Percentiles rank a stretch among this genome's conserved stretches.
phyloP scores from a whole-genome alignment of 495 filamentous ascomycete species.

The Diplogelasinospora grovesii region DNA sequence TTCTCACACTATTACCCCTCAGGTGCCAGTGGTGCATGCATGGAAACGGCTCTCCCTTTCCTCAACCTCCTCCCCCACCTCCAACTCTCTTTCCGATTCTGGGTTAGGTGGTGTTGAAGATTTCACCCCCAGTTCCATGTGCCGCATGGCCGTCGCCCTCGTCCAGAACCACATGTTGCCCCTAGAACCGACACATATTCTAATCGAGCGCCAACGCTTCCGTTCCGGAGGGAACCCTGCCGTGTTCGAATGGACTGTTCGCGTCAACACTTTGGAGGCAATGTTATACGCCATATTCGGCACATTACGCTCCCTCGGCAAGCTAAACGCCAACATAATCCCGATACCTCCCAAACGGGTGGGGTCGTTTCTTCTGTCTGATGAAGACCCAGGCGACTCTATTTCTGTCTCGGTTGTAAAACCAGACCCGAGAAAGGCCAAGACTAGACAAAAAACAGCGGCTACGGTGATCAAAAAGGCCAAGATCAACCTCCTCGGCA shows the following conservation, averaged over 20 bases:
- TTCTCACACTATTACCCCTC: not conserved
- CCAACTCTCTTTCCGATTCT: too few relatives aligned
- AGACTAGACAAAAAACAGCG: too few relatives aligned
- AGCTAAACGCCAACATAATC: conserved; percentile 30
- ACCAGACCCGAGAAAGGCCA: too few relatives aligned
- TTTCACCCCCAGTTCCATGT: conserved; percentile 54
- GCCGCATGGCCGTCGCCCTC: conserved; percentile 56
- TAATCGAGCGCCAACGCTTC: conserved; percentile 89
- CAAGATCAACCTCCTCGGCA: not conserved
- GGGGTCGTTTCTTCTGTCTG: conserved; percentile 28
- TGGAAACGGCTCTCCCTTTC: conserved; percentile 37
- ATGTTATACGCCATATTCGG: conserved; percentile 78
- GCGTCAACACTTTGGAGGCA: conserved; percentile 83
- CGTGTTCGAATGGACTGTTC: conserved; percentile 82
- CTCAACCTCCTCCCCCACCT: conserved; percentile 12
- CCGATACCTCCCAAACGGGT: conserved; percentile 36
- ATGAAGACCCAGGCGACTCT: not conserved
- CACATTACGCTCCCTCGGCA: conserved; percentile 42
- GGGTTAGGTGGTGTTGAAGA: too few relatives aligned
- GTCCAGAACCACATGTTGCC: conserved; percentile 46
- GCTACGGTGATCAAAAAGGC: not conserved
- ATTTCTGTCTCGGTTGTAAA: not conserved
- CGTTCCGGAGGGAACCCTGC: conserved; percentile 56
- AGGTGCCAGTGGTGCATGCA: not conserved
- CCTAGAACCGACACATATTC: conserved; percentile 57